These are phyloP conservation scores for Musa schizocarpa DNA, from an alignment of 176 grass and related monocot species.

Conservation along the genomic window DNA sequence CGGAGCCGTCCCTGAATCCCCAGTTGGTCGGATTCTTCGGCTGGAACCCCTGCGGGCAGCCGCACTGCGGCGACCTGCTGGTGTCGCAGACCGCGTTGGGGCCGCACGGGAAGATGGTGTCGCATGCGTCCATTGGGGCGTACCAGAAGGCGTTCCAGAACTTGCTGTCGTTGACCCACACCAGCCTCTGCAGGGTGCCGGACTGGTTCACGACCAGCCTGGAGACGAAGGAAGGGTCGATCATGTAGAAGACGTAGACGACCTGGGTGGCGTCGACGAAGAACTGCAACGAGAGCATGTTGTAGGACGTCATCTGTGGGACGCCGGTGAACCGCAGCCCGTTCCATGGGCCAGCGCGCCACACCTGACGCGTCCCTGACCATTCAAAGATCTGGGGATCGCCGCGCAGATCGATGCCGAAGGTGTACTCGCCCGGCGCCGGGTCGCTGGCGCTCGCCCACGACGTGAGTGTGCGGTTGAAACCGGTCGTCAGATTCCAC, in stretches of 20 bases:
- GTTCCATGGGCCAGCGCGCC: background rate
- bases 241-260: constrained; percentile 27
- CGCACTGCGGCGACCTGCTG: no score
- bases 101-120: no score
- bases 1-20: no score
- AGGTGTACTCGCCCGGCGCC: constrained; percentile 39
- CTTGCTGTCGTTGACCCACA: constrained; percentile 21
- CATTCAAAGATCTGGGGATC: constrained; percentile 37
- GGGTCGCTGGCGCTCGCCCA: constrained; percentile 45
- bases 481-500: constrained; percentile 30
- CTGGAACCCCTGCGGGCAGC: no score
- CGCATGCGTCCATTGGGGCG: constrained; percentile 21
- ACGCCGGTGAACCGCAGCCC: constrained; percentile 58
- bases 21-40: no score
- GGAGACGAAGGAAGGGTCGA: no score
- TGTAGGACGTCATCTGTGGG: constrained; percentile 49
- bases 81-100: no score
- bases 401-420: constrained; percentile 36
- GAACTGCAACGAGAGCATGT: constrained; percentile 47
- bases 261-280: constrained; percentile 40
- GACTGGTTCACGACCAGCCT: constrained; percentile 26
- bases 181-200: constrained; percentile 32
- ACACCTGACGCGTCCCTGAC: constrained; percentile 15
- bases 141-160: constrained; percentile 26
- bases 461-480: constrained; percentile 38